Conservation (phyloP, 225 moss, liverwort and hornwort genomes). For the Thuidium tamariscinum region DNA sequence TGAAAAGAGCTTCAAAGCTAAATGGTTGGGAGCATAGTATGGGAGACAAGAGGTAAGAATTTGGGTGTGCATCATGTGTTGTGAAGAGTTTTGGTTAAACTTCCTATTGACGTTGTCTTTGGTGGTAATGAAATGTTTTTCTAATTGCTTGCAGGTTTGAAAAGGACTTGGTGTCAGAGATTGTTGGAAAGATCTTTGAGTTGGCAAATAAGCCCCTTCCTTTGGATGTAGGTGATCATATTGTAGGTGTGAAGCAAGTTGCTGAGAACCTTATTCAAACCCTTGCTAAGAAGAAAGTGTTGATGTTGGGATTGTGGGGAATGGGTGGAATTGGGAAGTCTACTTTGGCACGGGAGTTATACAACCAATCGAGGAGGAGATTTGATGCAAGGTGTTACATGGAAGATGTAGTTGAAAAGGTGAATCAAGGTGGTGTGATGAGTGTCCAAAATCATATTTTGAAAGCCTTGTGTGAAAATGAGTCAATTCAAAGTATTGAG, state of each 20-base stretch:
- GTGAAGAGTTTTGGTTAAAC: rapidly evolving
- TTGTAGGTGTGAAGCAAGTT: neutral
- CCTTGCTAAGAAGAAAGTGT: neutral
- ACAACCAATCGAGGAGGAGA: neutral
- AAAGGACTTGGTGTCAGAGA: neutral
- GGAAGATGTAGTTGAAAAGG: neutral
- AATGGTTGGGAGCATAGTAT: neutral
- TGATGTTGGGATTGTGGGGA: neutral
- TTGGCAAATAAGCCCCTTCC: neutral
- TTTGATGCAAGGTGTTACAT: neutral
- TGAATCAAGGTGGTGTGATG: neutral
- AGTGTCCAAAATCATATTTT: neutral
- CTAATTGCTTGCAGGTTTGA: neutral
- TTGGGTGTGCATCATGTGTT: rapidly evolving
- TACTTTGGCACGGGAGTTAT: neutral
- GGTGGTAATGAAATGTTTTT: neutral
- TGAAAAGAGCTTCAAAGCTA: rapidly evolving
- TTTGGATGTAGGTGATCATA: neutral
- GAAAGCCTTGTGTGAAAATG: neutral
- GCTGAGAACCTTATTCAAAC: neutral
- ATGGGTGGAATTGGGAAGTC: neutral
- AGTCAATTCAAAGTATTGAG: rapidly evolving
- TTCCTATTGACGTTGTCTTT: neutral
- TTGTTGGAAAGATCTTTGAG: neutral
- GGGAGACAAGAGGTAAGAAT: neutral